Evolutionary conservation across 306 rosid genomes (phyloP).

Genomic region (Gillenia trifoliata): DNA sequence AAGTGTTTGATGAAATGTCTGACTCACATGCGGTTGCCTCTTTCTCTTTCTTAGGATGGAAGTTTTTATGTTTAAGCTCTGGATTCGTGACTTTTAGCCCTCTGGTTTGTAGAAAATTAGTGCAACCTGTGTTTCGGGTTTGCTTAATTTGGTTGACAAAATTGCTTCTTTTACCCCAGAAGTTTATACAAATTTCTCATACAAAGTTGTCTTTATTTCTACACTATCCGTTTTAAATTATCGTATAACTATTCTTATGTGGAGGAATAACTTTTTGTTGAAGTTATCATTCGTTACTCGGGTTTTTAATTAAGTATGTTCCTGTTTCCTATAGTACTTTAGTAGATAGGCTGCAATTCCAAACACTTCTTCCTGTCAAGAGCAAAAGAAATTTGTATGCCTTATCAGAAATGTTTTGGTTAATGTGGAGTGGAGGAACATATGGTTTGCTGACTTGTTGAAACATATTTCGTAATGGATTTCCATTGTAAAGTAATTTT

Average conservation of each 20-base stretch:
- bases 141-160: not conserved
- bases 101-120: not conserved
- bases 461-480: not conserved
- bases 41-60: not conserved
- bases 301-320: not conserved
- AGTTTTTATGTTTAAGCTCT: not conserved
- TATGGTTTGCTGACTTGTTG: not conserved
- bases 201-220: not conserved
- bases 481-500: not conserved
- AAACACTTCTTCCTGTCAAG: not conserved
- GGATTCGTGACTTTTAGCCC: not conserved
- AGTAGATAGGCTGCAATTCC: not conserved
- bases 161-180: not conserved
- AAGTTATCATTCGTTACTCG: not conserved
- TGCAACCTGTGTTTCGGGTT: not conserved
- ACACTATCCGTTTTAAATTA: not conserved
- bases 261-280: not conserved
- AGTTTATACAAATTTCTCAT: not conserved
- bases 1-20: conserved; percentile 33
- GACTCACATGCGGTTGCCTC: not conserved
- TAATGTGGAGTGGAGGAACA: not conserved
- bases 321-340: not conserved
- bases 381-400: not conserved
- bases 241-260: not conserved
- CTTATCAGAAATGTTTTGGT: not conserved